phyloP scores from a whole-genome alignment of 2,329 filamentous ascomycete genomes.

The Arthrobotrys conoides region DNA sequence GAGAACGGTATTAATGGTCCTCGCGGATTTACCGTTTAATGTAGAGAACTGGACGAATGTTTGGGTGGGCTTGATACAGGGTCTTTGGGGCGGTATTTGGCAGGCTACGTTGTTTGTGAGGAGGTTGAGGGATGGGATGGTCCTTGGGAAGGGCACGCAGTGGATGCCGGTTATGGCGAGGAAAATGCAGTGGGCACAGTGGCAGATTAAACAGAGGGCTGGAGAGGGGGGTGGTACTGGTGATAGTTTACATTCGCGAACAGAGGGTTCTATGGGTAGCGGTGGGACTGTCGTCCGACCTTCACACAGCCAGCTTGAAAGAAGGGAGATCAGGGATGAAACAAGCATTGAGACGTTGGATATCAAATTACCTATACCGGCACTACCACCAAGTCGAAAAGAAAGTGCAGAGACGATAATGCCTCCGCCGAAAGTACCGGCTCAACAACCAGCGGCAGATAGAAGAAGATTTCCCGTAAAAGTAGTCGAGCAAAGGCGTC shows the following conservation, averaged over 20 bases:
- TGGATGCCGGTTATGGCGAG: conserved; percentile 14
- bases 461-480: not conserved
- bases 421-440: not conserved
- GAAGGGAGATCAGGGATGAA: not conserved
- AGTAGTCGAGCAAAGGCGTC: not conserved
- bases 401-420: not conserved
- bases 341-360: not conserved
- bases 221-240: not conserved
- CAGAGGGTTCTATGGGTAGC: not conserved
- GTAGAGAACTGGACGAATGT: conserved; percentile 32
- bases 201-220: not conserved
- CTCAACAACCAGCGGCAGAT: not conserved
- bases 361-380: not conserved
- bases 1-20: conserved; percentile 6
- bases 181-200: conserved; percentile 28
- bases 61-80: conserved; percentile 36
- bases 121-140: conserved; percentile 1
- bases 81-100: conserved; percentile 43
- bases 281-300: no score
- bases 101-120: conserved; percentile 14
- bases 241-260: not conserved
- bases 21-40: conserved; percentile 38
- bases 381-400: not conserved
- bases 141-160: not conserved
- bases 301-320: not conserved